These are phyloP conservation scores for Monilinia fructigena DNA, from an alignment of 2,329 filamentous ascomycete genomes.

Conservation along the genomic window DNA sequence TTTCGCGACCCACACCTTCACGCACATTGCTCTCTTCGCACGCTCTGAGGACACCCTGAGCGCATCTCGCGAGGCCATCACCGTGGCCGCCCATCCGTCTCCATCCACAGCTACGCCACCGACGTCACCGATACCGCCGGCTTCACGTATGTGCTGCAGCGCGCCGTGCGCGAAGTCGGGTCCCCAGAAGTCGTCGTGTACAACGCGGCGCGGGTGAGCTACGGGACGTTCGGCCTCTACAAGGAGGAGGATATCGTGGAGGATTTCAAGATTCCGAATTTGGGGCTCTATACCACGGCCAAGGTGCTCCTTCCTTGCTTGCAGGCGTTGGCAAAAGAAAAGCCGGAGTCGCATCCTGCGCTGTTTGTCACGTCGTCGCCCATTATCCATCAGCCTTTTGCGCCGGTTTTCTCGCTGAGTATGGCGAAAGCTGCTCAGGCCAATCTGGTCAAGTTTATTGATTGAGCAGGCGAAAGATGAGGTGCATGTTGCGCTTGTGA, in stretches of 20 bases:
- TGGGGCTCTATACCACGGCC: conserved; percentile 46
- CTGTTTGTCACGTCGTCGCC: conserved; percentile 20
- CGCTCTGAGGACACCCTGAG: neutral
- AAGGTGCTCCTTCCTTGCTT: conserved; percentile 16
- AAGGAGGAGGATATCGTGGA: conserved; percentile 47
- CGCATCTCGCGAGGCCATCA: conserved; percentile 34
- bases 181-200: conserved; percentile 45
- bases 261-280: conserved; percentile 52
- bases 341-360: conserved; percentile 10
- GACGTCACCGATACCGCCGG: conserved; percentile 27
- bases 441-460: conserved; percentile 49
- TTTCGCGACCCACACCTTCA: conserved; percentile 9
- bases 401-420: conserved; percentile 49
- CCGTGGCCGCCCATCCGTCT: conserved; percentile 37
- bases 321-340: neutral
- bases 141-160: conserved; percentile 43
- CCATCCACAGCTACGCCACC: conserved; percentile 8
- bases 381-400: conserved; percentile 43
- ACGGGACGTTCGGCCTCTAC: conserved; percentile 45
- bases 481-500: conserved; percentile 50
- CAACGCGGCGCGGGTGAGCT: conserved; percentile 52
- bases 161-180: conserved; percentile 45
- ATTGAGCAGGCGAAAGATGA: conserved; percentile 39
- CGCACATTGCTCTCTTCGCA: conserved; percentile 18
- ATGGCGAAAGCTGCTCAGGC: conserved; percentile 53